Percentiles rank a stretch among this genome's conserved stretches.
Evolutionary conservation across 441 rosid species (phyloP).

Genomic region (Daphne laureola): DNA sequence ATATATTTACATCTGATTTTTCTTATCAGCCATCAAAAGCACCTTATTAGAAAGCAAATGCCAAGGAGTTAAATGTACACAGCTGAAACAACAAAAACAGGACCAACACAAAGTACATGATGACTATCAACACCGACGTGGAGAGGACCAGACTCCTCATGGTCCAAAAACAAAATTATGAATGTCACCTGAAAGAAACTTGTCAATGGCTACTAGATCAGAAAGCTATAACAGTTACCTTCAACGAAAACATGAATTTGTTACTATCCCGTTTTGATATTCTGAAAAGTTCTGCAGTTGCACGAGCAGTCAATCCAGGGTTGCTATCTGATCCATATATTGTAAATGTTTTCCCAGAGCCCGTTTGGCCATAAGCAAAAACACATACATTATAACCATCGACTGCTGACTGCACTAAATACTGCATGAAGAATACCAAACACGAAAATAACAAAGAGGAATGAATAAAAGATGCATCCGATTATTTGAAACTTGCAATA

Average conservation of each 20-base stretch:
- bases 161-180: too few relatives aligned
- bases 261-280: conserved; percentile 66
- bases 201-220: too few relatives aligned
- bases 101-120: too few relatives aligned
- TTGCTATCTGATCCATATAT: conserved; percentile 67
- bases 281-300: conserved; percentile 74
- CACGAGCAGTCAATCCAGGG: conserved; percentile 88
- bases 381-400: conserved; percentile 96
- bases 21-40: too few relatives aligned
- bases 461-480: conserved; percentile 1
- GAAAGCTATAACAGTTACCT: conserved; percentile 30
- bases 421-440: conserved; percentile 36
- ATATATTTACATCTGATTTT: too few relatives aligned
- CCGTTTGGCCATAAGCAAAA: conserved; percentile 98
- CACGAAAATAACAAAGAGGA: conserved; percentile 6
- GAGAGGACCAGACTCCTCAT: too few relatives aligned
- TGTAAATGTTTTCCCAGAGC: conserved; percentile 95
- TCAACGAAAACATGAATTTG: conserved; percentile 72
- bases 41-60: too few relatives aligned
- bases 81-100: too few relatives aligned
- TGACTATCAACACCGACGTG: too few relatives aligned
- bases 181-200: too few relatives aligned
- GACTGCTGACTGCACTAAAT: conserved; percentile 88
- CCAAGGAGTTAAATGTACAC: too few relatives aligned
- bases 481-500: neutral